Percentiles rank a stretch among this genome's conserved stretches.
These are phyloP conservation scores for Epichloe sibirici DNA, from an alignment of 2,329 filamentous ascomycete genomes.

Conservation along the genomic window DNA sequence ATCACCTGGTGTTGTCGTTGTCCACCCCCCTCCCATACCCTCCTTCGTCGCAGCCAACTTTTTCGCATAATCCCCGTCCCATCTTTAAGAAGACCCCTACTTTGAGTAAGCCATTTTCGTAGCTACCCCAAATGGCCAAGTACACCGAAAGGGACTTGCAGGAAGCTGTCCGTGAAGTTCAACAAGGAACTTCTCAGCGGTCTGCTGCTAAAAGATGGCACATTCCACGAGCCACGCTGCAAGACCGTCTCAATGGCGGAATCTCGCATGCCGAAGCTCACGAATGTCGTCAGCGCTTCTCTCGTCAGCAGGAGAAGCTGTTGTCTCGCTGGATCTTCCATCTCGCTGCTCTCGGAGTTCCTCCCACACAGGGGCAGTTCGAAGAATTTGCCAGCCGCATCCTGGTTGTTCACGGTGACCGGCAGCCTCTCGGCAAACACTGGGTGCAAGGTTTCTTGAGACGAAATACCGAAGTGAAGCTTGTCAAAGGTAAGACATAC, in stretches of 20 bases:
- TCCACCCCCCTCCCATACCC: background rate
- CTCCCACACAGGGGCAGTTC: conserved; percentile 7
- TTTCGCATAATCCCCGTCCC: background rate
- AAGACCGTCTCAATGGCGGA: conserved; percentile 7
- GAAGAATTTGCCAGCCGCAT: conserved; percentile 8
- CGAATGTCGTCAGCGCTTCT: conserved; percentile 9
- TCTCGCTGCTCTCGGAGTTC: conserved; percentile 7
- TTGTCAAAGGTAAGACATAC: conserved; percentile 7
- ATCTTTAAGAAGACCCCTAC: background rate
- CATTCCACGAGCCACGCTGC: conserved; percentile 8
- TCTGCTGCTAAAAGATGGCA: conserved; percentile 8
- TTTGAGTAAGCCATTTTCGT: background rate
- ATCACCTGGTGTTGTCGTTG: background rate
- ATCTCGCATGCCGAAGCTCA: conserved; percentile 9
- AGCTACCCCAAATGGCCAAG: conserved; percentile 7
- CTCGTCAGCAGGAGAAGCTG: conserved; percentile 8
- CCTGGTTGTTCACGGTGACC: conserved; percentile 7
- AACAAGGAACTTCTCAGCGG: conserved; percentile 8
- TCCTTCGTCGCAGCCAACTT: background rate
- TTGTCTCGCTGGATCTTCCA: conserved; percentile 7
- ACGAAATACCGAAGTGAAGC: conserved; percentile 7
- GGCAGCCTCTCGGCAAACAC: conserved; percentile 8
- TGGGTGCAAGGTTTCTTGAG: conserved; percentile 9
- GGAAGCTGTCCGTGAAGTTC: conserved; percentile 9
- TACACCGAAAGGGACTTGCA: conserved; percentile 9